These are phyloP conservation scores for Suhomyces panamericanus DNA, from an alignment of 1,139 yeast species.

Conservation along the genomic window DNA sequence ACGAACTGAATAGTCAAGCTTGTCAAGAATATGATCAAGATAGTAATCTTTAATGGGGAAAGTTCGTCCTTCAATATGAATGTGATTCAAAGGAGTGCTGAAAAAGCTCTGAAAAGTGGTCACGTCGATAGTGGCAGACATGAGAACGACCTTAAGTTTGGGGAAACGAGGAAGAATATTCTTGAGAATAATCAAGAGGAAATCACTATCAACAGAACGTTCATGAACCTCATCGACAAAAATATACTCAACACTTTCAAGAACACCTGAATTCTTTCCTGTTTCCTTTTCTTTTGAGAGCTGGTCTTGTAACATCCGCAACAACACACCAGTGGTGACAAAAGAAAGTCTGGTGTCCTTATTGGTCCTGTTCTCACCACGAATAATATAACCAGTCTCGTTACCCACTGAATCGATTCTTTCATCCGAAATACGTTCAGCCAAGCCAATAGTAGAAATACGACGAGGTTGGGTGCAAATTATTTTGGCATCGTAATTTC, in stretches of 20 bases:
- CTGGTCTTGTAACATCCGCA: slow-evolving; percentile 73
- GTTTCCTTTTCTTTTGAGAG: slow-evolving; percentile 17
- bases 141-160: slow-evolving; percentile 68
- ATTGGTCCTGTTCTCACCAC: slow-evolving; percentile 80
- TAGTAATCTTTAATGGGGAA: slow-evolving; percentile 82
- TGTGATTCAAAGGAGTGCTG: slow-evolving; percentile 44
- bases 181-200: slow-evolving; percentile 75
- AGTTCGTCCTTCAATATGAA: slow-evolving; percentile 90
- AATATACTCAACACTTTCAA: slow-evolving; percentile 63
- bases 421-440: slow-evolving; percentile 89
- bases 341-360: slow-evolving; percentile 70
- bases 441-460: slow-evolving; percentile 91
- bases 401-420: slow-evolving; percentile 66
- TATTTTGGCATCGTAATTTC: slow-evolving; percentile 57
- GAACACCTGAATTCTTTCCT: slow-evolving; percentile 28
- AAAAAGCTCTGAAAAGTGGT: slow-evolving; percentile 70
- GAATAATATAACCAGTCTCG: slow-evolving; percentile 84
- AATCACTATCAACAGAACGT: slow-evolving; percentile 87
- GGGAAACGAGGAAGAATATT: slow-evolving; percentile 48
- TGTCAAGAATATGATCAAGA: slow-evolving; percentile 61
- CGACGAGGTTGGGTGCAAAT: slow-evolving; percentile 95
- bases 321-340: slow-evolving; percentile 89
- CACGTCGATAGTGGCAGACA: slow-evolving; percentile 93
- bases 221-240: slow-evolving; percentile 96
- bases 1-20: slow-evolving; percentile 53